phyloP scores from a whole-genome alignment of 2,329 filamentous ascomycete genomes.

The Harringtonia aguacate region DNA sequence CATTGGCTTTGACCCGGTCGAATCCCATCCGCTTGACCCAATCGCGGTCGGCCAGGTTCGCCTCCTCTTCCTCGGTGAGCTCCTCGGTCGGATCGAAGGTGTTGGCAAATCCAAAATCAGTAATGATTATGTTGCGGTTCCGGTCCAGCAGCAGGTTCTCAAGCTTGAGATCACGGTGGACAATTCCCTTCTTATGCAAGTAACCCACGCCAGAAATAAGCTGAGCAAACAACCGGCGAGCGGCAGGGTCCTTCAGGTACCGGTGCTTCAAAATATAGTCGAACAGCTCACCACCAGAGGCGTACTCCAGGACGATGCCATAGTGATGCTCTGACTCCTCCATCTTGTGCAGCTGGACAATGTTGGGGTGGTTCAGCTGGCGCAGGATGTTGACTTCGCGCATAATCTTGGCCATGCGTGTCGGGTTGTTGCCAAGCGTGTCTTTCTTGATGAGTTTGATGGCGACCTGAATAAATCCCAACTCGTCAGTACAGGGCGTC shows the following conservation, averaged over 20 bases:
- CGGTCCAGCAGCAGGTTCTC: constrained; percentile 92
- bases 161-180: constrained; percentile 91
- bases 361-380: constrained; percentile 84
- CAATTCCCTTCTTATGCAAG: constrained; percentile 96
- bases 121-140: constrained; percentile 98
- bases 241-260: constrained; percentile 88
- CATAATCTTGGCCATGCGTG: constrained; percentile 89
- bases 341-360: constrained; percentile 95
- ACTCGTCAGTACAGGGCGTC: too few species aligned
- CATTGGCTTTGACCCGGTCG: constrained; percentile 65
- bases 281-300: constrained; percentile 93
- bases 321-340: constrained; percentile 96
- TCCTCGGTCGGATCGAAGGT: constrained; percentile 88
- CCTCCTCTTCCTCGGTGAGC: constrained; percentile 80
- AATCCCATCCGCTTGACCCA: constrained; percentile 80
- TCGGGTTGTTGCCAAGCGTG: constrained; percentile 77
- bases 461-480: constrained; percentile 61
- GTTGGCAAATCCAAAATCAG: constrained; percentile 97
- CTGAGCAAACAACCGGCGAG: constrained; percentile 86
- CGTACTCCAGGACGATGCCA: constrained; percentile 96
- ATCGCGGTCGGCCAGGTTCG: constrained; percentile 76
- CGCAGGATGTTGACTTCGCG: constrained; percentile 90
- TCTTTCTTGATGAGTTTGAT: constrained; percentile 97
- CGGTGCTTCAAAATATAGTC: constrained; percentile 97
- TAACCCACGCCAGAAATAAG: constrained; percentile 95